phyloP scores from a whole-genome alignment of 306 rosid genomes.

The Mimosa bimucronata region DNA sequence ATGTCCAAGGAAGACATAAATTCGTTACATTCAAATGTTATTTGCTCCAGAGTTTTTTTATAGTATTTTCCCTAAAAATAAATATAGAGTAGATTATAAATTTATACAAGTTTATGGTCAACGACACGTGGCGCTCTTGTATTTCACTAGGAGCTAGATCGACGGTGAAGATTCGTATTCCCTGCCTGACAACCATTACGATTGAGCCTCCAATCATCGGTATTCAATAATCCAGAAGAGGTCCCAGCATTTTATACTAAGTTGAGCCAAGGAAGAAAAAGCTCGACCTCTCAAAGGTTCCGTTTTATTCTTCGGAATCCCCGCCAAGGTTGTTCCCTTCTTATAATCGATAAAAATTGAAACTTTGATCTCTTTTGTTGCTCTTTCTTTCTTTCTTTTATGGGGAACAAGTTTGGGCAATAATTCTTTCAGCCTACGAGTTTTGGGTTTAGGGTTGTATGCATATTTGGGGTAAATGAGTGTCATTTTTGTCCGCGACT shows the following conservation, averaged over 20 bases:
- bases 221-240: neutral
- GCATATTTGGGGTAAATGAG: neutral
- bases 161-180: conserved; percentile 2
- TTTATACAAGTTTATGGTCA: no score
- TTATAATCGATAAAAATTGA: neutral
- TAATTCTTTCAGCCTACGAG: conserved; percentile 3
- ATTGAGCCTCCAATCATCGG: neutral
- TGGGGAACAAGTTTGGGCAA: neutral
- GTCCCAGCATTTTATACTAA: no score
- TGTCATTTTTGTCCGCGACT: neutral
- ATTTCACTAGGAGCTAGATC: neutral
- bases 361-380: neutral
- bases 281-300: conserved; percentile 14
- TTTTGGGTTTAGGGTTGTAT: conserved; percentile 13
- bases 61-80: no score
- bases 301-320: conserved; percentile 12
- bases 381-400: neutral
- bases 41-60: no score
- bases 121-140: conserved; percentile 18
- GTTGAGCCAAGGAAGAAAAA: neutral
- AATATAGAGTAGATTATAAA: no score
- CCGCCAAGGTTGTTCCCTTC: conserved; percentile 34
- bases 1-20: no score
- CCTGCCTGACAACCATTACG: neutral
- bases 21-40: no score